Evolutionary conservation across 768 basidiomycete species (phyloP).

Genomic region (Suillus sp.): DNA sequence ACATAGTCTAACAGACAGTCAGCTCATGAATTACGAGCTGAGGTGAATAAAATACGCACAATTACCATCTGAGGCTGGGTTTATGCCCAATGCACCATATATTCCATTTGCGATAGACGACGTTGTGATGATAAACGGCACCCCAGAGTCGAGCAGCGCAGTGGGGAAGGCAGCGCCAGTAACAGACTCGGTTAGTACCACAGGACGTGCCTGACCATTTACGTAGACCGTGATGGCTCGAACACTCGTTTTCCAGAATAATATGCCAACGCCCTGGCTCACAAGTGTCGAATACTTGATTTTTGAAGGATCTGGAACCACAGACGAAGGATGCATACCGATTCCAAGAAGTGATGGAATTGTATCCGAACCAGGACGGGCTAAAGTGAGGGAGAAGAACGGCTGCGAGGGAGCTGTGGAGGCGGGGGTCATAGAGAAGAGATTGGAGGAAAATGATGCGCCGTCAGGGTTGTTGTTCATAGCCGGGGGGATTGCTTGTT

Average conservation of each 20-base stretch:
- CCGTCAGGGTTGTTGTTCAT: slow-evolving; percentile 59
- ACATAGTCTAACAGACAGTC: slow-evolving; percentile 60
- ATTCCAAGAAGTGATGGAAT: slow-evolving; percentile 67
- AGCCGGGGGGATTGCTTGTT: slow-evolving; percentile 48
- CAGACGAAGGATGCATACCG: slow-evolving; percentile 58
- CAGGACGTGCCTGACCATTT: slow-evolving; percentile 39
- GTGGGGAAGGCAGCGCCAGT: slow-evolving; percentile 50
- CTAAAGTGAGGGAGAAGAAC: slow-evolving; percentile 69
- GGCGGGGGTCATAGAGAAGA: slow-evolving; percentile 66
- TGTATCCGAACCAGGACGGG: slow-evolving; percentile 61
- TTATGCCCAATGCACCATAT: slow-evolving; percentile 71
- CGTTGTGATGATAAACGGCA: slow-evolving; percentile 66
- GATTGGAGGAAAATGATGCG: slow-evolving; percentile 65
- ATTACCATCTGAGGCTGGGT: slow-evolving; percentile 58
- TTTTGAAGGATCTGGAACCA: slow-evolving; percentile 54
- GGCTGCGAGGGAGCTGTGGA: slow-evolving; percentile 54
- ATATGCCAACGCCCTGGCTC: slow-evolving; percentile 39
- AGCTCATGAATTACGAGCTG: slow-evolving; percentile 12
- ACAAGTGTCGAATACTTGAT: slow-evolving; percentile 54
- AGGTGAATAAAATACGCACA: slow-evolving; percentile 46
- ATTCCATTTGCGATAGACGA: slow-evolving; percentile 67
- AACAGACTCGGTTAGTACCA: slow-evolving; percentile 44
- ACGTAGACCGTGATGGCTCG: slow-evolving; percentile 63
- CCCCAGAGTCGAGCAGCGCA: slow-evolving; percentile 75
- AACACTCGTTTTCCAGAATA: slow-evolving; percentile 67